Base-by-base conservation (phyloP, 352 stramenopile species). In the Pythium phragmitis region DNA sequence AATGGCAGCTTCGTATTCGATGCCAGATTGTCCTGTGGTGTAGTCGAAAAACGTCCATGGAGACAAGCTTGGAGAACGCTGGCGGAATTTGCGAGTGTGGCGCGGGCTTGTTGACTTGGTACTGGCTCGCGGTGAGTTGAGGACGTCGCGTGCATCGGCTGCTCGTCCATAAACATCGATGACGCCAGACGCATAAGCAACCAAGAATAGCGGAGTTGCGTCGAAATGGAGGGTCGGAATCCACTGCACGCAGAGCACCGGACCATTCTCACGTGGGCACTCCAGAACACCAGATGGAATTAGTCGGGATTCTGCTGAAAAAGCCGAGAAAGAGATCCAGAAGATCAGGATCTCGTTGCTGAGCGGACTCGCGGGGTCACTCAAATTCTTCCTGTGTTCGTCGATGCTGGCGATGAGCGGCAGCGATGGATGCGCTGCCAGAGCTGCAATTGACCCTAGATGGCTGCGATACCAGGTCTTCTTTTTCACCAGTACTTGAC, bases 381-480 rank as follows among this genome's bases (percentile, higher is more conserved):
- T 65, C 8, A n/a, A n/a, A 26, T 55, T 56, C 14, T 47, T 47
- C 17, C 67, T 48, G 26, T 70, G 52, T 13, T 77, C 67, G 55
- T 88, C 83, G 5, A 91, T 79, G 41, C 80, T 92, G 14, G 82
- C 86, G 54, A 94, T 62, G 16, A 94, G 63, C 9, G 86, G 86
- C 8, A 94, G 65, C 11, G 83, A 93, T 2, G 86, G 86, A 63
- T 94, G 86, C 7, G 84, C 74, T 0, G 86, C 79, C 1, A 94
- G 68, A n/a, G 84, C 82, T 17, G 75, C 73, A 36, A 92, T 91
- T 0, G 76, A 78, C 7, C 80, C 81, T n/a, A 82, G 49, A 48
- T 94, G 85, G 64, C 77, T 84, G 17, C 85, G 74, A 47, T 91
- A 89, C 85, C 85, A 94, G 19, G 77, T 89, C 60, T 91, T 94